These are phyloP conservation scores for Boletus sensibilis DNA, from an alignment of 768 basidiomycete species.

Conservation along the genomic window DNA sequence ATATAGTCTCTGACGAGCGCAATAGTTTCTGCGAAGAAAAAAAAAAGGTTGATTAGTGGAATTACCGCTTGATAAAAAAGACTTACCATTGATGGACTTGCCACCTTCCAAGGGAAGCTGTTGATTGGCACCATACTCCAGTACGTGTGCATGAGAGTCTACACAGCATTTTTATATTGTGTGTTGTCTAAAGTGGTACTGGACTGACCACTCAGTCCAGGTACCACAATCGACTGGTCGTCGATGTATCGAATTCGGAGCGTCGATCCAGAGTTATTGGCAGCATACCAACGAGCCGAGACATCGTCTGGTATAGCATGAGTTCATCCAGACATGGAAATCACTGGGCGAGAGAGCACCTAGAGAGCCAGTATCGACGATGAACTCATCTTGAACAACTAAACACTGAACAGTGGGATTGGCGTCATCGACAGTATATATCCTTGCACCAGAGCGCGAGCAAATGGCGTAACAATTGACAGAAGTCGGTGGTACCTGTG, in stretches of 20 bases:
- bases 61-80: background rate
- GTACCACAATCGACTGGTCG: conserved; percentile 61
- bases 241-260: conserved; percentile 49
- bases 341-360: conserved; percentile 38
- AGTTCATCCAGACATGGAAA: conserved; percentile 1
- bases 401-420: conserved; percentile 61
- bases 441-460: conserved; percentile 45
- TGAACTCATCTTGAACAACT: conserved; percentile 49
- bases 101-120: conserved; percentile 66
- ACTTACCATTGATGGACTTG: conserved; percentile 52
- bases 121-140: conserved; percentile 72
- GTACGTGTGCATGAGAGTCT: conserved; percentile 80
- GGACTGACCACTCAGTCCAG: conserved; percentile 66
- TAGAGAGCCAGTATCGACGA: conserved; percentile 54
- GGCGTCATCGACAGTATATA: conserved; percentile 67
- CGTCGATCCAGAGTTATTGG: conserved; percentile 23
- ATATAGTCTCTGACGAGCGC: conserved; percentile 61
- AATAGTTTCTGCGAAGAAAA: conserved; percentile 51
- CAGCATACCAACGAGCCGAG: conserved; percentile 38
- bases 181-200: background rate
- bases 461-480: conserved; percentile 59
- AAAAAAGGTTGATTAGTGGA: background rate
- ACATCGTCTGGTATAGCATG: conserved; percentile 38
- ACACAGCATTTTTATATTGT: background rate
- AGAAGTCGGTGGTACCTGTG: conserved; percentile 6